Evolutionary conservation across 2,329 filamentous ascomycete species (phyloP).

Genomic region (Apiospora rasikravindrae): DNA sequence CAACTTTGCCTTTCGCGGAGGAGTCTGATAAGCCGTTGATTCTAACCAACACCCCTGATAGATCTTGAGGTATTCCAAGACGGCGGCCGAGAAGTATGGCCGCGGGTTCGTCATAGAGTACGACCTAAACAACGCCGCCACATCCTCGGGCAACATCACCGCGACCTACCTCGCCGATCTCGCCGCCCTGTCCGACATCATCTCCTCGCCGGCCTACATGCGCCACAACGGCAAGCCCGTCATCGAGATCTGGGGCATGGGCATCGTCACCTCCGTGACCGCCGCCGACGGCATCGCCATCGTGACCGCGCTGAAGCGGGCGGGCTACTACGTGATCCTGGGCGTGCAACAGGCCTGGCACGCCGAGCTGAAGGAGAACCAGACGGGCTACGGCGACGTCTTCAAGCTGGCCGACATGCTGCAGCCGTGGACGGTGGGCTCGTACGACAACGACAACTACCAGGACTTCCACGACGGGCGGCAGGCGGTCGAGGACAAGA

Average conservation of each 20-base stretch:
- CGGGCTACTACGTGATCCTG: slow-evolving; percentile 34
- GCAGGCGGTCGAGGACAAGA: slow-evolving; percentile 31
- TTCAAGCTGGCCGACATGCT: slow-evolving; percentile 35
- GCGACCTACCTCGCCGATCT: slow-evolving; percentile 31
- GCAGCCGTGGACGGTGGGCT: slow-evolving; percentile 35
- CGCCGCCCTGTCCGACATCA: slow-evolving; percentile 28
- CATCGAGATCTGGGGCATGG: slow-evolving; percentile 35
- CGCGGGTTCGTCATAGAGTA: slow-evolving; percentile 35
- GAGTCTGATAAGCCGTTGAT: neutral
- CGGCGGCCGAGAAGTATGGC: slow-evolving; percentile 34
- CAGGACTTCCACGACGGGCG: slow-evolving; percentile 30
- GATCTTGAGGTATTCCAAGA: slow-evolving; percentile 30
- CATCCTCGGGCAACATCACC: slow-evolving; percentile 29
- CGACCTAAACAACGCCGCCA: slow-evolving; percentile 31
- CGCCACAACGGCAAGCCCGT: slow-evolving; percentile 35
- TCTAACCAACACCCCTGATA: neutral
- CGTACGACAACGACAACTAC: slow-evolving; percentile 31
- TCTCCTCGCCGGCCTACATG: slow-evolving; percentile 34
- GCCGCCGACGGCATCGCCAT: slow-evolving; percentile 31
- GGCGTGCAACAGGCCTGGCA: slow-evolving; percentile 36
- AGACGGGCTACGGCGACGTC: slow-evolving; percentile 32
- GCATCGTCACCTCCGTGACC: slow-evolving; percentile 30
- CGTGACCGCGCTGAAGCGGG: slow-evolving; percentile 32
- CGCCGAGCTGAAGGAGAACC: slow-evolving; percentile 31
- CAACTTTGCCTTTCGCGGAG: neutral